A percentile compares a stretch with the other conserved stretches of the same genome.
phyloP scores from a whole-genome alignment of 116 monocot species.

The Posidonia oceanica region DNA sequence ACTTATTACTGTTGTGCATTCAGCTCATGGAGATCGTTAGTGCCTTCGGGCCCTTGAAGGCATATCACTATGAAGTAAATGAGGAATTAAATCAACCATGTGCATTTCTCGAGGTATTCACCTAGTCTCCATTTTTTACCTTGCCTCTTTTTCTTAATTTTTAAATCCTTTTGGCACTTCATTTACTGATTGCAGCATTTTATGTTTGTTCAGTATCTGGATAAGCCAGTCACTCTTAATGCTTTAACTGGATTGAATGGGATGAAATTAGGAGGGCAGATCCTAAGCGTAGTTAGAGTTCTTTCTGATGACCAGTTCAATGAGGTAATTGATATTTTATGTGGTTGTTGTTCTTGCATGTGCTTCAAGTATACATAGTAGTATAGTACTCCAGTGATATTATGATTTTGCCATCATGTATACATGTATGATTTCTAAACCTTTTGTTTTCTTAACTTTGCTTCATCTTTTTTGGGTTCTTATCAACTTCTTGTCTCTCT shows the following conservation, averaged over 20 bases:
- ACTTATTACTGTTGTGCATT: slow-evolving; percentile 7
- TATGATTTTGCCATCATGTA: too few relatives aligned
- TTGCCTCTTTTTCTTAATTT: not conserved
- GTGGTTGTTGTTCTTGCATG: not conserved
- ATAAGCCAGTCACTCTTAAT: slow-evolving; percentile 58
- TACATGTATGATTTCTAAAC: too few relatives aligned
- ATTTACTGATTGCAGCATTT: not conserved
- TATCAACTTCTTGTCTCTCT: too few relatives aligned
- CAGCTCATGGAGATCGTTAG: slow-evolving; percentile 75
- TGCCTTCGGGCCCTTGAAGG: slow-evolving; percentile 60
- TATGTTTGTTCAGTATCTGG: slow-evolving; percentile 47
- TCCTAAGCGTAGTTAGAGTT: slow-evolving; percentile 64
- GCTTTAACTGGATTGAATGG: slow-evolving; percentile 91
- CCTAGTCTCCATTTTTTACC: not conserved
- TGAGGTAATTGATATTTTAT: slow-evolving; percentile 20
- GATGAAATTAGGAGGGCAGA: slow-evolving; percentile 61
- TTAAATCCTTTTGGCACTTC: not conserved
- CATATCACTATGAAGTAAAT: slow-evolving; percentile 62
- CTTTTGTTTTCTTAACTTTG: not conserved
- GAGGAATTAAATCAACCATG: slow-evolving; percentile 48
- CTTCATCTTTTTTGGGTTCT: not conserved
- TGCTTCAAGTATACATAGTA: not conserved
- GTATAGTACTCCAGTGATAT: not conserved
- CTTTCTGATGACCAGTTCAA: slow-evolving; percentile 27
- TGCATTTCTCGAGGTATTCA: slow-evolving; percentile 84